Percentiles rank a stretch among this genome's conserved stretches.
These are phyloP conservation scores for Kentomonas sorsogonicus DNA, from an alignment of 208 protist genomes.

Conservation along the genomic window DNA sequence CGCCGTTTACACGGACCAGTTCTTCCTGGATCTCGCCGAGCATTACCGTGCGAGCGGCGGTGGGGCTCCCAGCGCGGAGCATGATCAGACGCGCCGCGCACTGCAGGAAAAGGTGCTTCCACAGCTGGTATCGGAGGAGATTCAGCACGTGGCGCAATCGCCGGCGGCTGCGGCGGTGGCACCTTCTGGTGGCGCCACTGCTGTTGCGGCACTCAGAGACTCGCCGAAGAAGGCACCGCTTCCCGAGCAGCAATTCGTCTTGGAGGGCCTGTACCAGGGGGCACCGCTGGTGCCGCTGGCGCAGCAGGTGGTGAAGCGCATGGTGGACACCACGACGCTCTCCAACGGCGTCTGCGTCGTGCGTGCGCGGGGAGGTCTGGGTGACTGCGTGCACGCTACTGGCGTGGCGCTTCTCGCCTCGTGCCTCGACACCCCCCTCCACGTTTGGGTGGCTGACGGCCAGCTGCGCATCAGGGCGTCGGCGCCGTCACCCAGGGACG, in stretches of 20 bases:
- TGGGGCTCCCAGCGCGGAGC: too few species aligned
- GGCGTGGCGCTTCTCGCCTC: slow-evolving; percentile 53
- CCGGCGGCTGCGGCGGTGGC: too few species aligned
- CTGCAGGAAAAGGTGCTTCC: too few species aligned
- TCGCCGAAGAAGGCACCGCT: too few species aligned
- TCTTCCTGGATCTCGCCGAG: slow-evolving; percentile 57
- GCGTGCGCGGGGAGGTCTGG: slow-evolving; percentile 17
- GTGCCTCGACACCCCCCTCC: slow-evolving; percentile 59
- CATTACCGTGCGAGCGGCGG: too few species aligned
- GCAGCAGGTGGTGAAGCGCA: slow-evolving; percentile 54
- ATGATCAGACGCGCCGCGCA: too few species aligned
- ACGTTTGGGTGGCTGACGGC: slow-evolving; percentile 18
- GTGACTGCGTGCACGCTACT: slow-evolving; percentile 44
- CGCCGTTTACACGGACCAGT: slow-evolving; percentile 62
- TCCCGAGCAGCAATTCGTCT: slow-evolving; percentile 32
- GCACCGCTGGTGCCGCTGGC: slow-evolving; percentile 42
- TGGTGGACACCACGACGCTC: slow-evolving; percentile 40
- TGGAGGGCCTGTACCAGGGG: slow-evolving; percentile 43
- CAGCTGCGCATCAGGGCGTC: slow-evolving; percentile 18
- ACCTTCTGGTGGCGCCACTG: too few species aligned
- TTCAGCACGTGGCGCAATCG: slow-evolving; percentile 11
- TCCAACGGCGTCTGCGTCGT: slow-evolving; percentile 55
- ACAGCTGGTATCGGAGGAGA: slow-evolving; percentile 52
- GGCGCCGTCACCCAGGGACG: not conserved
- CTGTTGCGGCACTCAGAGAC: too few species aligned